These are phyloP conservation scores for Fonsecaea nubica DNA, from an alignment of 2,329 filamentous ascomycete species.

Conservation along the genomic window DNA sequence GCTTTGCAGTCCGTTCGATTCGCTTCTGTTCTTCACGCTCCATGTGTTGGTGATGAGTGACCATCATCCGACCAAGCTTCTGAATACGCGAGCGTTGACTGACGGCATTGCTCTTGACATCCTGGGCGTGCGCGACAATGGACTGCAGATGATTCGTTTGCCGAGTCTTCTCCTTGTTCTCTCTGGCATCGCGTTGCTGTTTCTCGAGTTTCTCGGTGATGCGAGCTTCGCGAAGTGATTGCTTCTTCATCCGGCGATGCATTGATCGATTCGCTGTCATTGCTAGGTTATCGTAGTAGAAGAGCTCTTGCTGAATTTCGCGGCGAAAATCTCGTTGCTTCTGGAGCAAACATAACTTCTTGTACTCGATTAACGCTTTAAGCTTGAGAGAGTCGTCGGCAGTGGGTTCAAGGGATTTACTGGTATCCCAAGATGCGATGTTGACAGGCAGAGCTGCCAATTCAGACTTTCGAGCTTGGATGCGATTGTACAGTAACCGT, in stretches of 20 bases:
- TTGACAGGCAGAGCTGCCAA: constrained; percentile 84
- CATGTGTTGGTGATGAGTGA: constrained; percentile 88
- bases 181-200: constrained; percentile 93
- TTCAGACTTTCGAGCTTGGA: constrained; percentile 82
- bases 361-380: constrained; percentile 93
- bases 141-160: constrained; percentile 89
- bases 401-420: constrained; percentile 70
- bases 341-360: constrained; percentile 83
- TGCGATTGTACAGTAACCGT: constrained; percentile 85
- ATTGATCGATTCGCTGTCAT: constrained; percentile 94
- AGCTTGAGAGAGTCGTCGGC: constrained; percentile 84
- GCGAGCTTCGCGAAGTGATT: constrained; percentile 89
- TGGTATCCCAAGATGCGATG: constrained; percentile 82
- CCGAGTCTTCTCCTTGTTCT: constrained; percentile 97
- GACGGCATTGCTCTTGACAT: constrained; percentile 72
- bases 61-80: constrained; percentile 90
- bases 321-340: constrained; percentile 88
- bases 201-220: constrained; percentile 99
- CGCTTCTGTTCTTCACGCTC: constrained; percentile 99
- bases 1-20: constrained; percentile 95
- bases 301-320: constrained; percentile 87
- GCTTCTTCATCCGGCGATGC: constrained; percentile 96
- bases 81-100: constrained; percentile 75
- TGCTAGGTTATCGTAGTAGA: constrained; percentile 92
- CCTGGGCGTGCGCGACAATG: constrained; percentile 79